Percentiles rank a stretch among this genome's conserved stretches.
These are phyloP conservation scores for Polytrichum commune DNA, from an alignment of 225 moss, liverwort and hornwort species.

Conservation along the genomic window DNA sequence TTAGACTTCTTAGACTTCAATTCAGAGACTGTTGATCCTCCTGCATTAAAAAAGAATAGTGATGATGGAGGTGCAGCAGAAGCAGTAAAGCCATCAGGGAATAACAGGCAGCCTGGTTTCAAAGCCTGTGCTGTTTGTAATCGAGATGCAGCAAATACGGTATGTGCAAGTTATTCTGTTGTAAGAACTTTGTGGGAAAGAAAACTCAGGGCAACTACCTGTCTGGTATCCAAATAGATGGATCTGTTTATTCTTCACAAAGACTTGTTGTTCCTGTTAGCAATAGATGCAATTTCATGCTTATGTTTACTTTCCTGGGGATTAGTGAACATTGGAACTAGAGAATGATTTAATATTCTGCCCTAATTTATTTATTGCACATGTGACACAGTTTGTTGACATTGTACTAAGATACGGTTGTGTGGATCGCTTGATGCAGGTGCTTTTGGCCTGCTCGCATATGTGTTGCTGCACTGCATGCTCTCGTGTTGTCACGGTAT, in stretches of 20 bases:
- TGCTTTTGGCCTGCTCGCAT: conserved; percentile 44
- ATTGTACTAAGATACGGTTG: background rate
- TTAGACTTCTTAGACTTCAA: conserved; percentile 39
- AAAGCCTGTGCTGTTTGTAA: conserved; percentile 49
- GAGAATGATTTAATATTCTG: too few relatives aligned
- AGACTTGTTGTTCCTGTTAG: too few relatives aligned
- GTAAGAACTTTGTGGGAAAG: too few relatives aligned
- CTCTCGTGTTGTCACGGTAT: conserved; percentile 37
- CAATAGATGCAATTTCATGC: too few relatives aligned
- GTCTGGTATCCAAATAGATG: too few relatives aligned
- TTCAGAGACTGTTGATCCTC: conserved; percentile 27
- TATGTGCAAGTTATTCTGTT: conserved; percentile 3
- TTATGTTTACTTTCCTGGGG: too few relatives aligned
- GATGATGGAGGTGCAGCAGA: conserved; percentile 21
- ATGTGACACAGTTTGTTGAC: too few relatives aligned
- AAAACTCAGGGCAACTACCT: too few relatives aligned
- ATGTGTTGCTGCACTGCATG: conserved; percentile 58
- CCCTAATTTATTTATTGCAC: too few relatives aligned
- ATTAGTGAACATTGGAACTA: too few relatives aligned
- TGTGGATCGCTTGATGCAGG: conserved; percentile 17
- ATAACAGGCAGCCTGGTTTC: conserved; percentile 37
- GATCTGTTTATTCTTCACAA: too few relatives aligned
- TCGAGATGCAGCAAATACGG: conserved; percentile 49
- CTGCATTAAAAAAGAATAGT: conserved; percentile 19
- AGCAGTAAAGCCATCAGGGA: conserved; percentile 19